A percentile compares a stretch with the other conserved stretches of the same genome.
Conservation (phyloP, 164 flowering plant genomes). For the Sextonia rubra region DNA sequence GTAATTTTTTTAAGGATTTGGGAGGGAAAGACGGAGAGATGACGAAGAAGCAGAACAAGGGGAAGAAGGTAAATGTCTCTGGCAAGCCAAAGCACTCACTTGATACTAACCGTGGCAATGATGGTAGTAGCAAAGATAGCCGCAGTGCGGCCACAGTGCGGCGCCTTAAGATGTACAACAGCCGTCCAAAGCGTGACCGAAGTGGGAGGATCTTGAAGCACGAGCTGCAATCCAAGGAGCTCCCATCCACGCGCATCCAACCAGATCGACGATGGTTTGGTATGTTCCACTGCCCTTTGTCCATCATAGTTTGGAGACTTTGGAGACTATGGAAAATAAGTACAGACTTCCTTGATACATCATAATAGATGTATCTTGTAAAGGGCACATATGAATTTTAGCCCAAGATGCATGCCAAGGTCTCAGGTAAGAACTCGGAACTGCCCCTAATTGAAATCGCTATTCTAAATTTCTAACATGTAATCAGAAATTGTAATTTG, state of each 20-base stretch:
- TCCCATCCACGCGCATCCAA: slow-evolving; percentile 75
- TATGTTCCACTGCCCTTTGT: slow-evolving; percentile 19
- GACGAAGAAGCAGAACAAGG: slow-evolving; percentile 52
- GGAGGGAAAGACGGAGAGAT: slow-evolving; percentile 17
- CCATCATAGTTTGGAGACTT: too few relatives aligned
- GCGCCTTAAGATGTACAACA: slow-evolving; percentile 88
- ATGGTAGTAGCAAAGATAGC: slow-evolving; percentile 17
- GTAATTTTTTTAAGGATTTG: not conserved
- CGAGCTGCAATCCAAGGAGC: slow-evolving; percentile 69
- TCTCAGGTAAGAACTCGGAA: too few relatives aligned
- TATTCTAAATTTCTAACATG: too few relatives aligned
- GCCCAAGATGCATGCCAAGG: too few relatives aligned
- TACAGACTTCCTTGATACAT: too few relatives aligned
- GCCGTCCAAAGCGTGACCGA: slow-evolving; percentile 60
- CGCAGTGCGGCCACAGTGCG: slow-evolving; percentile 91
- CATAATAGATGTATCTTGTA: too few relatives aligned
- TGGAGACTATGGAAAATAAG: too few relatives aligned
- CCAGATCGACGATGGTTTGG: slow-evolving; percentile 99
- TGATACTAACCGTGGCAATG: slow-evolving; percentile 54
- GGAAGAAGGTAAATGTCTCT: slow-evolving; percentile 58
- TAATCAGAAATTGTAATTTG: too few relatives aligned
- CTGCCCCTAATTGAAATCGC: too few relatives aligned
- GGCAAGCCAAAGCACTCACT: slow-evolving; percentile 95
- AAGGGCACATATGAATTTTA: too few relatives aligned
- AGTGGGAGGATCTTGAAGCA: slow-evolving; percentile 60